Conservation (phyloP, 371 early-diverging fungal genomes). For the Syncephalastrum monosporum region DNA sequence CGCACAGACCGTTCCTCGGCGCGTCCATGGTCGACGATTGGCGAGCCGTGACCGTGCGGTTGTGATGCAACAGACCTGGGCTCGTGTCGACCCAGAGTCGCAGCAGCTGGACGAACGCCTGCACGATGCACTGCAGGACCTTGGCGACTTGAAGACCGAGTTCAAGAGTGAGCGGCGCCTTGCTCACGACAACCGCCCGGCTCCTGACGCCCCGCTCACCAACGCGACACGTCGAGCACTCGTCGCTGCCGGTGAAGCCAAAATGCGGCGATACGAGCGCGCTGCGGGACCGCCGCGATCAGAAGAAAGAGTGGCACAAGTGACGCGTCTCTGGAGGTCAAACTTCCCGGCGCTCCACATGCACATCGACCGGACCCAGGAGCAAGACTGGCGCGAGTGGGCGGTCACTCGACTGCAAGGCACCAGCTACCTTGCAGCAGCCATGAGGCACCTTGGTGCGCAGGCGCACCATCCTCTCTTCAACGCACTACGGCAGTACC, state of each 20-base stretch:
- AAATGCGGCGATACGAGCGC: background rate
- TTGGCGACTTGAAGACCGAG: background rate
- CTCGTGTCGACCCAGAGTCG: background rate
- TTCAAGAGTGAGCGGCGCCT: background rate
- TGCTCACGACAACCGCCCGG: background rate
- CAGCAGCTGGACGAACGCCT: background rate
- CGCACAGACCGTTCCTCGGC: too few species aligned
- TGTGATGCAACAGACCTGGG: background rate
- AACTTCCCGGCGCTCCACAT: slow-evolving; percentile 11
- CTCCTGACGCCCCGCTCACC: background rate
- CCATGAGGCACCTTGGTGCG: slow-evolving; percentile 5
- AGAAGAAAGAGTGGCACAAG: background rate
- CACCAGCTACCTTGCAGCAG: background rate
- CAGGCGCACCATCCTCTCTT: slow-evolving; percentile 1
- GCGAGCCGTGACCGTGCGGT: background rate
- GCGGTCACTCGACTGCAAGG: background rate
- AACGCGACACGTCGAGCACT: background rate
- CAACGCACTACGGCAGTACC: background rate
- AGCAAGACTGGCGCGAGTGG: background rate
- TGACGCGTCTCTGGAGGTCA: background rate
- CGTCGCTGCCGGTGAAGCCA: background rate
- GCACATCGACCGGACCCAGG: background rate
- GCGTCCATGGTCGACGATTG: too few species aligned
- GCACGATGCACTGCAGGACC: background rate
- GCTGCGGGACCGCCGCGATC: background rate